Evolutionary conservation across 257 asterid genomes (phyloP), one percentile per base, ranked within the genome.

Genomic region (Cinchona pubescens): DNA sequence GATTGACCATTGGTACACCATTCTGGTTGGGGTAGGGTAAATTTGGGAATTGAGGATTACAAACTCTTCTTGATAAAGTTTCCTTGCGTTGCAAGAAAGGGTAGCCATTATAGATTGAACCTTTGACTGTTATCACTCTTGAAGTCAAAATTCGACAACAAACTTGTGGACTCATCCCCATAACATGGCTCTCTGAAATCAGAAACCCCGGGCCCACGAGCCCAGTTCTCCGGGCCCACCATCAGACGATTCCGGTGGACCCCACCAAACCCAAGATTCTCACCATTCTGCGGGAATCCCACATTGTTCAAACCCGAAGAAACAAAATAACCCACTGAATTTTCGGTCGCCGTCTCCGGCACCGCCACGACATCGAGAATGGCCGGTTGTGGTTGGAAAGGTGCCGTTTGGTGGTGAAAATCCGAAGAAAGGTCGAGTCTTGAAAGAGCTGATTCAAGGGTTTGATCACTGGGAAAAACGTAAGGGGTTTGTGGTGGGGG

Each of bases 31-130:
- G 60, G 27, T 62, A 58, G 42, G 85, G 74, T 32, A 62, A 61
- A 82, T 37, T 30, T 16, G 86, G 87, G 43, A 69, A 53, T 46
- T 45, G 67, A 75, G 15, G 4, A 48, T 29, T 16, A 49, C 16
- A 65, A 37, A 68, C 65, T 40, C 58, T 71, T 48, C 85, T 74
- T 12, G 78, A 40, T 35, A 62, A 21, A 23, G 72, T 75, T 85
- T 84, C 40, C 90, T 79, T 92, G 88, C 83, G 81, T 21, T 80
- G 94, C 97, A 92, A 83, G 96, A 42, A 73, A 88, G 73, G 14
- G n/a, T 11, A n/a, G 15, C 56, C 83, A 27, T 67, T 29, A 71
- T 65, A 72, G n/a, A 76, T 45, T 40, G 16, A 48, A 2, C 49
- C 32, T 46, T 46, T 75, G 82, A 67, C 35, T 42, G 69, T 25